phyloP scores from a whole-genome alignment of 495 filamentous ascomycete genomes.

The Xylaria telfairii region DNA sequence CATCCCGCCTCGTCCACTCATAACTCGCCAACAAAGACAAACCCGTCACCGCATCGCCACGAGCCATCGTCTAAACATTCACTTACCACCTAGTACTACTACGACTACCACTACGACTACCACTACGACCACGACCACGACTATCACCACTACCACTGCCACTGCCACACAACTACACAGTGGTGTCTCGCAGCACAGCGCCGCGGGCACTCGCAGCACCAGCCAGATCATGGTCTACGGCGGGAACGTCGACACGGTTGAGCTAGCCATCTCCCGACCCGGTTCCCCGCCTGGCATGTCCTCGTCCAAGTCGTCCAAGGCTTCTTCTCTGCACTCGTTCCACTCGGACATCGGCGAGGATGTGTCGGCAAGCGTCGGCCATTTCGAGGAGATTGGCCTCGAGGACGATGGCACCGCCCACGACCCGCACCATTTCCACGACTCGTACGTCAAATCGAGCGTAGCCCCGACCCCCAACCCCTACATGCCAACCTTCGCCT shows the following conservation, averaged over 20 bases:
- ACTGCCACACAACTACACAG: not conserved
- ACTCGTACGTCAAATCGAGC: conserved; percentile 52
- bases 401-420: conserved; percentile 64
- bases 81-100: not conserved
- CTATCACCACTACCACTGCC: not conserved
- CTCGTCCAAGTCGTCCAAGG: conserved; percentile 83
- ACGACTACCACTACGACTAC: not conserved
- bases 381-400: conserved; percentile 95
- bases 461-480: conserved; percentile 37
- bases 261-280: conserved; percentile 60
- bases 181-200: not conserved
- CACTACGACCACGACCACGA: not conserved
- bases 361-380: conserved; percentile 69
- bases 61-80: not conserved
- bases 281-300: conserved; percentile 85
- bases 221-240: conserved; percentile 67
- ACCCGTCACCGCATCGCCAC: not conserved
- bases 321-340: conserved; percentile 83
- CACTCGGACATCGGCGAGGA: conserved; percentile 67
- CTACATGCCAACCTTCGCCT: conserved; percentile 49
- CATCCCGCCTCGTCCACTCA: not conserved
- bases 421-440: conserved; percentile 48
- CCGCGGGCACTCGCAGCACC: not conserved
- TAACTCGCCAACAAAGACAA: not conserved
- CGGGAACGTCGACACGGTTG: conserved; percentile 45